Evolutionary conservation across 2,329 filamentous ascomycete genomes (phyloP).

Genomic region (Pyricularia grisea): DNA sequence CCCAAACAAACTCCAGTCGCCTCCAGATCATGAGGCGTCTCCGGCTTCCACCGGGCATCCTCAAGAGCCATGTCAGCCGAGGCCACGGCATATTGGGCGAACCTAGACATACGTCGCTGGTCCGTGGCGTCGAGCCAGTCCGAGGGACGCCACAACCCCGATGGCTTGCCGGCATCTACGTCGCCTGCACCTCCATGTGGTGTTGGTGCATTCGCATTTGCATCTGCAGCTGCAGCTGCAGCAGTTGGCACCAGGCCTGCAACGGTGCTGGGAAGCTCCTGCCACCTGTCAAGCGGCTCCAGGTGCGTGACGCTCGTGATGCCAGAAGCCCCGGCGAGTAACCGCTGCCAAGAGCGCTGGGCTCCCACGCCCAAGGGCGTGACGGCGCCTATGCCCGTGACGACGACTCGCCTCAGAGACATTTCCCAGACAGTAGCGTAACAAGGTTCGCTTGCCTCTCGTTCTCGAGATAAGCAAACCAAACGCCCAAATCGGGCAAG

Average conservation of each 20-base stretch:
- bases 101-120: conserved; percentile 75
- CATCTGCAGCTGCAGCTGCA: conserved; percentile 22
- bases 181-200: conserved; percentile 7
- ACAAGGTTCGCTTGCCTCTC: not conserved
- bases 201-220: conserved; percentile 7
- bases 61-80: conserved; percentile 77
- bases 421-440: not conserved
- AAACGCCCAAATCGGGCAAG: not conserved
- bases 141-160: conserved; percentile 36
- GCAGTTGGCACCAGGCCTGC: conserved; percentile 66
- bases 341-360: conserved; percentile 67
- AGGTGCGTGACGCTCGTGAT: conserved; percentile 62
- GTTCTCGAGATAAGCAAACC: not conserved
- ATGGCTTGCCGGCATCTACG: conserved; percentile 8
- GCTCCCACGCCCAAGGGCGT: conserved; percentile 77
- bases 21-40: conserved; percentile 53
- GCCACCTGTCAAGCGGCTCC: conserved; percentile 49
- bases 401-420: conserved; percentile 58
- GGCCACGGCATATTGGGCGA: conserved; percentile 85
- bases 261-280: conserved; percentile 70
- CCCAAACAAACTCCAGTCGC: conserved; percentile 85
- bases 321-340: conserved; percentile 72
- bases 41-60: conserved; percentile 70
- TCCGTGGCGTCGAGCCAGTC: conserved; percentile 46
- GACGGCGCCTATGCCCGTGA: conserved; percentile 74